Evolutionary conservation across 2,329 filamentous ascomycete species (phyloP).

Genomic region (Pyrenochaeta sp.): DNA sequence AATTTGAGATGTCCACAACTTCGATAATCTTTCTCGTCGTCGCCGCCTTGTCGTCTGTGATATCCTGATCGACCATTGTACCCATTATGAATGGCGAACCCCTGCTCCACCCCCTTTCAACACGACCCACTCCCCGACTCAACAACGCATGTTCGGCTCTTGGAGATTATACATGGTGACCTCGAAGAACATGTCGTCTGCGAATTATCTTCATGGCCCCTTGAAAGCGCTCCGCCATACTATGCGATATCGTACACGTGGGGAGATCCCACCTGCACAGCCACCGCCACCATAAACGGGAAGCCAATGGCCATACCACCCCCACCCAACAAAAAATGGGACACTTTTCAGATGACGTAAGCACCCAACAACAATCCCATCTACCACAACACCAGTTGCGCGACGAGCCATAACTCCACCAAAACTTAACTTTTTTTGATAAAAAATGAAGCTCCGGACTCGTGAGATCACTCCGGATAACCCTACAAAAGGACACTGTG

Average conservation of each 20-base stretch:
- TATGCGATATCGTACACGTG: conserved; percentile 41
- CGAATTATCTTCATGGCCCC: neutral
- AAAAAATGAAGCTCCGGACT: too few relatives aligned
- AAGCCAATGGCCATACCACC: neutral
- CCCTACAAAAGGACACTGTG: too few relatives aligned
- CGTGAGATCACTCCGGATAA: too few relatives aligned
- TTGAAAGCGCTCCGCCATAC: conserved; percentile 31
- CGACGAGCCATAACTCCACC: too few relatives aligned
- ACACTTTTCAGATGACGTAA: too few relatives aligned
- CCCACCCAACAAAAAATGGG: too few relatives aligned
- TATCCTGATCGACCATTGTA: neutral
- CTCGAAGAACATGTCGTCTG: neutral
- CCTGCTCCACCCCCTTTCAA: neutral
- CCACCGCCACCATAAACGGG: conserved; percentile 1
- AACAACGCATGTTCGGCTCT: conserved; percentile 2
- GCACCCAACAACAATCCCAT: too few relatives aligned
- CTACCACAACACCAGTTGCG: too few relatives aligned
- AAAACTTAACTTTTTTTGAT: too few relatives aligned
- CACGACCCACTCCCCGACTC: conserved; percentile 5
- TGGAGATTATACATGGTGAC: neutral
- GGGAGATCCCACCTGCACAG: conserved; percentile 17
- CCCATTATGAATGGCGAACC: neutral
- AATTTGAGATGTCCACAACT: too few relatives aligned
- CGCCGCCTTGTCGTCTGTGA: too few relatives aligned
- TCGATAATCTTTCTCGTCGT: too few relatives aligned